These are phyloP conservation scores for Ilex aquifolium DNA, from an alignment of 257 asterid species.

Conservation along the genomic window DNA sequence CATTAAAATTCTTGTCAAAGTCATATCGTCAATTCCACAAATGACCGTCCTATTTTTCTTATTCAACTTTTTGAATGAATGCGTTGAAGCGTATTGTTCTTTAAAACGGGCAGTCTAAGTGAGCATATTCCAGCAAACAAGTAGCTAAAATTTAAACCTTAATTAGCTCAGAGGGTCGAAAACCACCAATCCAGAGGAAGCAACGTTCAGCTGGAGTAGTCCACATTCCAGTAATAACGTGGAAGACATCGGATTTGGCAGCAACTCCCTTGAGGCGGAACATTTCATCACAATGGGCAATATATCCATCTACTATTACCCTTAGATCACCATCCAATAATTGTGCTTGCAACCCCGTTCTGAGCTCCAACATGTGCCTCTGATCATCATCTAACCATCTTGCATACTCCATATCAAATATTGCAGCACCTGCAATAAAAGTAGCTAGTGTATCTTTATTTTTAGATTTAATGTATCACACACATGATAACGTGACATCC, in stretches of 20 bases:
- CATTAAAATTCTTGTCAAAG: neutral
- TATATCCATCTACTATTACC: constrained; percentile 60
- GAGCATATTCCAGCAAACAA: neutral
- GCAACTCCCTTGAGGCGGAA: constrained; percentile 72
- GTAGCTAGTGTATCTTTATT: neutral
- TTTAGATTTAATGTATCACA: no score
- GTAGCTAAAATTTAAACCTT: constrained; percentile 37
- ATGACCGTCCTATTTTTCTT: neutral
- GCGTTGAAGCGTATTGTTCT: no score
- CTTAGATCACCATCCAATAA: constrained; percentile 69
- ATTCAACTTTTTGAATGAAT: neutral
- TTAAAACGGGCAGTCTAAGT: neutral
- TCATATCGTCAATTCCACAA: neutral
- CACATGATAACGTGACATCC: no score
- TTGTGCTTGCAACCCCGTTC: constrained; percentile 75
- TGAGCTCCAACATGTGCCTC: constrained; percentile 73
- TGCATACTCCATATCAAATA: constrained; percentile 89
- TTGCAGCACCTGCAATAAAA: constrained; percentile 56
- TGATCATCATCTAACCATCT: constrained; percentile 93
- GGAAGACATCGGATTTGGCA: constrained; percentile 84
- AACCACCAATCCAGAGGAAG: constrained; percentile 95
- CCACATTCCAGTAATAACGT: constrained; percentile 90
- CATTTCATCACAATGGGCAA: constrained; percentile 72
- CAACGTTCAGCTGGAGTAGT: constrained; percentile 80
- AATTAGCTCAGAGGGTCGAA: constrained; percentile 90